Conservation (phyloP, 2,329 filamentous ascomycete genomes). For the Fusarium sp. region DNA sequence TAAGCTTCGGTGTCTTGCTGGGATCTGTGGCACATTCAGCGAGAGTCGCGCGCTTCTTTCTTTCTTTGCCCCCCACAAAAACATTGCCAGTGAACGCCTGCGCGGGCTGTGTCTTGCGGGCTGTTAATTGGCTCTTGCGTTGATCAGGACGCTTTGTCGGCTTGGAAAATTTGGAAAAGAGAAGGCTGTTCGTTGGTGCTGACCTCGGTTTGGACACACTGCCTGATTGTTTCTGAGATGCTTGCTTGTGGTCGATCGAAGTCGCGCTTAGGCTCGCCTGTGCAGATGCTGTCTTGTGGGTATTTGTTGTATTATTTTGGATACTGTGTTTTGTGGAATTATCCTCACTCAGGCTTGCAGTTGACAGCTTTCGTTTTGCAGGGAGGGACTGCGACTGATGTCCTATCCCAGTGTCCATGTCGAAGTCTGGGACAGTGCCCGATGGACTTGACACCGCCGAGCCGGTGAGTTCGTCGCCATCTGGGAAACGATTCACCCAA, state of each 20-base stretch:
- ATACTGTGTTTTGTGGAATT: conserved; percentile 10
- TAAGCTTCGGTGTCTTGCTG: conserved; percentile 57
- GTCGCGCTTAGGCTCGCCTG: not conserved
- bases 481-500: conserved; percentile 29
- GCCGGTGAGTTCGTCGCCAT: conserved; percentile 15
- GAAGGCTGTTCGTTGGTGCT: conserved; percentile 8
- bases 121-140: conserved; percentile 10
- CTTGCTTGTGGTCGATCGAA: conserved; percentile 7
- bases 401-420: conserved; percentile 10
- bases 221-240: conserved; percentile 4
- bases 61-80: conserved; percentile 59
- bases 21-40: conserved; percentile 58
- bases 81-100: conserved; percentile 55
- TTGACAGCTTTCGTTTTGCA: conserved; percentile 8
- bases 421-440: conserved; percentile 4
- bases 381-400: conserved; percentile 1
- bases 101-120: conserved; percentile 26
- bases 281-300: conserved; percentile 2
- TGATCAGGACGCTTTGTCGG: conserved; percentile 8
- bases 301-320: conserved; percentile 14
- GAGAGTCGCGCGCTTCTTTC: conserved; percentile 55
- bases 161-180: conserved; percentile 23
- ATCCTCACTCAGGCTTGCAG: conserved; percentile 10
- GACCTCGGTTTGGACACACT: conserved; percentile 17
- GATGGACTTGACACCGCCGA: conserved; percentile 14